These are phyloP conservation scores for Geotrichum siamense DNA, from an alignment of 1,139 yeast genomes.

Conservation along the genomic window DNA sequence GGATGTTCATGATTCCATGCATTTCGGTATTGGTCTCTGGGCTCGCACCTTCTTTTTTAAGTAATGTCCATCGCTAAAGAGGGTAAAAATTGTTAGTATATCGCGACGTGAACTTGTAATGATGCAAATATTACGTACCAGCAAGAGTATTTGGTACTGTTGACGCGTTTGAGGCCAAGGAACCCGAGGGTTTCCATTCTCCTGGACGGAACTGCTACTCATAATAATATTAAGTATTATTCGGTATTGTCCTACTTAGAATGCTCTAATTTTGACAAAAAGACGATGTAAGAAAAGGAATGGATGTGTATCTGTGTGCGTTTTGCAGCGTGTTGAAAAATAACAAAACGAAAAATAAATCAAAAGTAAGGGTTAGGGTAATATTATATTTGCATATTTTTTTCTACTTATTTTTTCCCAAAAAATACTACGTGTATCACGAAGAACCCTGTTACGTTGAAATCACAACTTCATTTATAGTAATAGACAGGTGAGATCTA, in stretches of 20 bases:
- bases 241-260: no score
- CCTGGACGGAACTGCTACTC: not conserved
- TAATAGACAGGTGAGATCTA: no score
- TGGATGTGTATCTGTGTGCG: not conserved
- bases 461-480: no score
- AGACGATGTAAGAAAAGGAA: no score
- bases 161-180: slow-evolving; percentile 32
- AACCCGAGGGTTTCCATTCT: slow-evolving; percentile 12
- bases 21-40: slow-evolving; percentile 33
- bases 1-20: slow-evolving; percentile 32
- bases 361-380: not conserved
- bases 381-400: no score
- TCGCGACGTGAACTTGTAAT: not conserved
- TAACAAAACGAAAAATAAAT: not conserved
- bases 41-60: slow-evolving; percentile 33
- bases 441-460: no score
- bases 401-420: no score
- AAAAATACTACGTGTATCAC: no score
- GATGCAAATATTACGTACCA: slow-evolving; percentile 26
- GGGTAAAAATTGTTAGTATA: not conserved
- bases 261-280: no score
- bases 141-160: slow-evolving; percentile 33
- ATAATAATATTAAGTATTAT: not conserved
- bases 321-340: not conserved
- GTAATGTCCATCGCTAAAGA: slow-evolving; percentile 37